Conservation (phyloP, 768 basidiomycete genomes). For the Naganishia onofrii region DNA sequence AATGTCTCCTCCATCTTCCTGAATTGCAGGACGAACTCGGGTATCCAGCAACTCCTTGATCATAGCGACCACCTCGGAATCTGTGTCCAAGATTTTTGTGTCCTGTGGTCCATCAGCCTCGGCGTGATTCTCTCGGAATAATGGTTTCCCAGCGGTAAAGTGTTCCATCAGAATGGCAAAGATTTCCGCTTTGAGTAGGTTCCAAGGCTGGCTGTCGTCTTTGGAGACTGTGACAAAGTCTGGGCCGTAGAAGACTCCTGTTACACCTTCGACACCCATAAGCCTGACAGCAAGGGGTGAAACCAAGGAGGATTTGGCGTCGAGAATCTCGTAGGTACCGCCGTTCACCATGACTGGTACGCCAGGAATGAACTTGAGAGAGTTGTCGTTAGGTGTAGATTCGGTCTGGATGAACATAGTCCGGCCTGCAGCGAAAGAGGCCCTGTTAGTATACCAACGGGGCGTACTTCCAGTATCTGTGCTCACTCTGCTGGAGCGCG, state of each 20-base stretch:
- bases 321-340: constrained; percentile 85
- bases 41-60: constrained; percentile 97
- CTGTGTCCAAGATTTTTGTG: constrained; percentile 86
- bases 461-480: background rate
- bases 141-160: constrained; percentile 82
- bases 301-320: constrained; percentile 75
- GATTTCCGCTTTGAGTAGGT: constrained; percentile 90
- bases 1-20: constrained; percentile 98
- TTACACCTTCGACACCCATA: constrained; percentile 90
- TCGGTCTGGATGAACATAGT: constrained; percentile 99
- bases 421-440: constrained; percentile 51
- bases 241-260: constrained; percentile 87
- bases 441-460: background rate
- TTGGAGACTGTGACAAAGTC: constrained; percentile 98
- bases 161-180: constrained; percentile 95
- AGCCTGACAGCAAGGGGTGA: constrained; percentile 93
- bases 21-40: constrained; percentile 89
- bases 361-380: constrained; percentile 96
- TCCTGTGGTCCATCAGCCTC: constrained; percentile 84
- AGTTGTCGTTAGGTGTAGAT: constrained; percentile 93
- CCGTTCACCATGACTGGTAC: constrained; percentile 80
- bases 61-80: constrained; percentile 97
- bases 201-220: constrained; percentile 62
- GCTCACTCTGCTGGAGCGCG: constrained; percentile 7
- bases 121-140: constrained; percentile 71